Evolutionary conservation across 345 rosid species (phyloP), one percentile per base, ranked within the genome.

Genomic region (Salix caprea): DNA sequence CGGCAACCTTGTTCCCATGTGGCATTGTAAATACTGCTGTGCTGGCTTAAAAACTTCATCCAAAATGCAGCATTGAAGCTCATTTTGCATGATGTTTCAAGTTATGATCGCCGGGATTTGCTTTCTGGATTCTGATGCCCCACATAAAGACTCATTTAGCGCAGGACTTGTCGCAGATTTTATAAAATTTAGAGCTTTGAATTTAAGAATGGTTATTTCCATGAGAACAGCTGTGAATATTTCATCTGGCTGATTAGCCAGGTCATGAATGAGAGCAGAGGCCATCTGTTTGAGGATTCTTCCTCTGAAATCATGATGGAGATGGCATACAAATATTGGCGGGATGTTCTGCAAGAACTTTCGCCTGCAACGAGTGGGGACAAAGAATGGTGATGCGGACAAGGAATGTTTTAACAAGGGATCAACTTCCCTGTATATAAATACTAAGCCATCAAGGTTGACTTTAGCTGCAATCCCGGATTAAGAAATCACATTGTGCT

Each of bases 11-110:
- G 21, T 16, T 56, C 56, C 68, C 61, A 44, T 72, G 42, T 52
- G 65, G 32, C 61, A 30, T 34, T 76, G 83, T 74, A 48, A 71
- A 71, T 78, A 46, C 67, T 24, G 48, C 16, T 42, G 69, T 78
- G 1, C 3, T 37, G 32, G 39, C 50, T 76, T 21, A 30, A 23
- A 34, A 66, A 66, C 70, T 36, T 36, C 42, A 30, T 36, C 15
- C 24, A 36, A 36, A 67, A 67, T 21, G 46, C 23, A 36, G 46
- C 70, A 10, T 16, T n/a, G 50, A 37, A n/a, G 30, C 16, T 23
- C 8, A 40, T n/a, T 40, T 9, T n/a, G 26, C 14, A 37, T 7
- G 71, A 68, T 68, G 48, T 44, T 66, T 30, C 6, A 30, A 65
- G 68, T 8, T 61, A 14, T 26, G 56, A 50, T 50, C 66, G 16